Conservation (phyloP, 1,284 basidiomycete genomes). For the Somion occarium region DNA sequence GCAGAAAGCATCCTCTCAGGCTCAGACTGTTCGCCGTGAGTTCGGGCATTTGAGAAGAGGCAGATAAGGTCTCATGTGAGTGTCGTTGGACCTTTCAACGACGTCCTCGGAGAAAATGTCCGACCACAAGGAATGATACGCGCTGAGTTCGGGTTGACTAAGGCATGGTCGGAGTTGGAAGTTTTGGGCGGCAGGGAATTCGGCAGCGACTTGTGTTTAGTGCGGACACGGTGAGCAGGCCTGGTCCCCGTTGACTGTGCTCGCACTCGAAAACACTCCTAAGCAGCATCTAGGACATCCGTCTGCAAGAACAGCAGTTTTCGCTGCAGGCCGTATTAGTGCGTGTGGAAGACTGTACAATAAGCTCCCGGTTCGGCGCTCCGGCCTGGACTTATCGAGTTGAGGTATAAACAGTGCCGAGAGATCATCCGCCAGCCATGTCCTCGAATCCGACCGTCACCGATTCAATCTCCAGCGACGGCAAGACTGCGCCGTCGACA, state of each 20-base stretch:
- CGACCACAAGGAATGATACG: neutral
- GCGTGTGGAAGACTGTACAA: neutral
- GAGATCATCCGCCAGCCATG: neutral
- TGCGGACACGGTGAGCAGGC: neutral
- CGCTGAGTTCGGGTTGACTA: constrained; percentile 5
- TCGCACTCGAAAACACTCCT: neutral
- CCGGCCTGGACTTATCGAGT: neutral
- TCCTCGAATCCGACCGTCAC: constrained; percentile 12
- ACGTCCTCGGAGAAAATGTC: neutral
- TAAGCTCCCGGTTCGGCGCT: constrained; percentile 3
- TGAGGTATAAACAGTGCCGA: constrained; percentile 3
- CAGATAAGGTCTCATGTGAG: neutral
- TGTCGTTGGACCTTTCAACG: too few relatives aligned
- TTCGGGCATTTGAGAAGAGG: neutral
- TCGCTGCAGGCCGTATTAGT: neutral
- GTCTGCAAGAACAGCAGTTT: neutral
- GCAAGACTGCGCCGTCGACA: constrained; percentile 12
- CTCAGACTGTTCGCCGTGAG: neutral
- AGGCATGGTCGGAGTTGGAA: constrained; percentile 2
- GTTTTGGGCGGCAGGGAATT: neutral
- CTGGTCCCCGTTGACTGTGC: neutral
- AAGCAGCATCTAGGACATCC: too few relatives aligned
- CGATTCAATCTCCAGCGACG: constrained; percentile 14
- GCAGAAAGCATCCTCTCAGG: too few relatives aligned
- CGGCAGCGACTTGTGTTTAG: neutral